phyloP scores from a whole-genome alignment of 2,329 filamentous ascomycete species.

The Helotiales sp. region DNA sequence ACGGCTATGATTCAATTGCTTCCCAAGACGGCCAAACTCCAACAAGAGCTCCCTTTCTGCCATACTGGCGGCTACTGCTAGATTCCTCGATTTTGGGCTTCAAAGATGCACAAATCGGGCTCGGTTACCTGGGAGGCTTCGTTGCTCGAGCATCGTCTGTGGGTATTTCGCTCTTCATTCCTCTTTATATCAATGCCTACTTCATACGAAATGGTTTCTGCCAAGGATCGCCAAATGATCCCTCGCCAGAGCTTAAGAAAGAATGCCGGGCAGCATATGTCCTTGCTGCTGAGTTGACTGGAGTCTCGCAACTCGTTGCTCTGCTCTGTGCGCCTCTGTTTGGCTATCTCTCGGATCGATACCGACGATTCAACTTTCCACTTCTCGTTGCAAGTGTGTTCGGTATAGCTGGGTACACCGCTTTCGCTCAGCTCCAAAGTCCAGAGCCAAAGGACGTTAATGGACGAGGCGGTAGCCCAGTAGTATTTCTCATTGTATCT shows the following conservation, averaged over 20 bases:
- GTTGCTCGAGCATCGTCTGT: slow-evolving; percentile 94
- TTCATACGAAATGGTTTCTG: slow-evolving; percentile 83
- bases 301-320: slow-evolving; percentile 83
- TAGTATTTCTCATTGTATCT: slow-evolving; percentile 74
- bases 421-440: slow-evolving; percentile 74
- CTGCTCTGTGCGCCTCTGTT: slow-evolving; percentile 84
- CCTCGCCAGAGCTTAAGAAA: slow-evolving; percentile 74
- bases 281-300: slow-evolving; percentile 82
- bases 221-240: slow-evolving; percentile 61
- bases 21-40: background rate
- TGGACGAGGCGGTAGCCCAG: slow-evolving; percentile 65
- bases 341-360: slow-evolving; percentile 77
- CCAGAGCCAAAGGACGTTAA: slow-evolving; percentile 69
- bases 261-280: slow-evolving; percentile 86
- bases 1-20: slow-evolving; percentile 20
- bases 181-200: slow-evolving; percentile 88
- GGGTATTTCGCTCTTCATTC: slow-evolving; percentile 92
- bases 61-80: slow-evolving; percentile 60
- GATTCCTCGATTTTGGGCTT: slow-evolving; percentile 70
- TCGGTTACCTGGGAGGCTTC: slow-evolving; percentile 92
- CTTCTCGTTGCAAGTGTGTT: slow-evolving; percentile 69
- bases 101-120: slow-evolving; percentile 72
- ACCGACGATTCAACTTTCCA: slow-evolving; percentile 68
- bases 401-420: slow-evolving; percentile 76
- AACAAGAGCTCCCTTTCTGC: slow-evolving; percentile 39